A percentile compares a stretch with the other conserved stretches of the same genome.
These are phyloP conservation scores for Dryas drummondii DNA, from an alignment of 306 rosid genomes.

Conservation along the genomic window DNA sequence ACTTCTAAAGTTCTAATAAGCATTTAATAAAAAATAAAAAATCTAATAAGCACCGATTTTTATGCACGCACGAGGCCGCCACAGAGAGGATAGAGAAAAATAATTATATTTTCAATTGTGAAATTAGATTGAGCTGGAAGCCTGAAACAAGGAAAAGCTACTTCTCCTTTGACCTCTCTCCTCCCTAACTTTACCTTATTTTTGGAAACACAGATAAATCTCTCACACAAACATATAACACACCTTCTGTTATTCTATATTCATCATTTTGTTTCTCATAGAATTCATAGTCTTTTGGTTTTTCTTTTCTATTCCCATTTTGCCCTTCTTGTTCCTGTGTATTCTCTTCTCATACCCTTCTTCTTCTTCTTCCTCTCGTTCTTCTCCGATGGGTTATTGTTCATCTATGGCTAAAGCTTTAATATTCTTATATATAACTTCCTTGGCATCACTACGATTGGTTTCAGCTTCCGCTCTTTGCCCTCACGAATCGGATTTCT, in stretches of 20 bases:
- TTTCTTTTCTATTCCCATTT: slow-evolving; percentile 21
- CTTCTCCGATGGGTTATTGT: slow-evolving; percentile 10
- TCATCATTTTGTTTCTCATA: neutral
- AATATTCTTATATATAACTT: slow-evolving; percentile 34
- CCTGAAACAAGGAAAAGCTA: neutral
- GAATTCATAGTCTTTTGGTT: neutral
- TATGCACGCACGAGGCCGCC: neutral
- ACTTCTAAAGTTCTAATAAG: too few relatives aligned
- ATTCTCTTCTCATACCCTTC: slow-evolving; percentile 21
- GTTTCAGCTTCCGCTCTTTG: slow-evolving; percentile 37
- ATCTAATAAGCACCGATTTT: neutral
- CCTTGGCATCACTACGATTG: slow-evolving; percentile 30
- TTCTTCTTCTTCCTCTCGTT: slow-evolving; percentile 22
- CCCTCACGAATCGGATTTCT: slow-evolving; percentile 30
- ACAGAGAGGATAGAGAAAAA: neutral
- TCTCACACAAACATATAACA: neutral
- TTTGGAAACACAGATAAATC: neutral
- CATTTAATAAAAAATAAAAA: too few relatives aligned
- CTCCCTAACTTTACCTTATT: too few relatives aligned
- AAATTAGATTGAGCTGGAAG: too few relatives aligned
- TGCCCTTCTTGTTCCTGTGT: slow-evolving; percentile 21
- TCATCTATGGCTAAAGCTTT: slow-evolving; percentile 39
- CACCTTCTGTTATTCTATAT: neutral
- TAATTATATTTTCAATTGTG: too few relatives aligned
- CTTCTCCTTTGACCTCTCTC: neutral